A percentile compares a stretch with the other conserved stretches of the same genome.
These are phyloP conservation scores for Pichia eremophila DNA, from an alignment of 805 yeast species.

Conservation along the genomic window DNA sequence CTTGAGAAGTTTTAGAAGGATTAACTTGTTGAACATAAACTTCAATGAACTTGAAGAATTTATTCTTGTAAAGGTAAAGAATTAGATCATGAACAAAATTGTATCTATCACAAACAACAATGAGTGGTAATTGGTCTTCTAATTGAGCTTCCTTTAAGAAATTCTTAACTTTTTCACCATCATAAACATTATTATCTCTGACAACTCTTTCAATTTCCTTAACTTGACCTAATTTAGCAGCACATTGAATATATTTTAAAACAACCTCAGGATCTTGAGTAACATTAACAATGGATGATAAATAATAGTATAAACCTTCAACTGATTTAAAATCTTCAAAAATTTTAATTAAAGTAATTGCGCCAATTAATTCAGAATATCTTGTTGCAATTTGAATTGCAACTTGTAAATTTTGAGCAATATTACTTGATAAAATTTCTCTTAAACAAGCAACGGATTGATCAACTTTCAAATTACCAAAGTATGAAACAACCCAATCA, in stretches of 20 bases:
- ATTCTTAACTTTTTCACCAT: slow-evolving; percentile 95
- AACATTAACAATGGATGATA: slow-evolving; percentile 86
- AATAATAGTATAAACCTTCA: slow-evolving; percentile 91
- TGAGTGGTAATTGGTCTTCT: slow-evolving; percentile 92
- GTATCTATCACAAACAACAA: slow-evolving; percentile 91
- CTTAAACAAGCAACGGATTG: slow-evolving; percentile 82
- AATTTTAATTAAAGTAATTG: slow-evolving; percentile 72
- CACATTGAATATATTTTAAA: slow-evolving; percentile 90
- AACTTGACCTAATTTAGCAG: slow-evolving; percentile 80
- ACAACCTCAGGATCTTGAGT: slow-evolving; percentile 94
- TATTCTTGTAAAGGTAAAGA: slow-evolving; percentile 87
- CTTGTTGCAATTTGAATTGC: slow-evolving; percentile 95
- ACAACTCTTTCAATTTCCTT: slow-evolving; percentile 95
- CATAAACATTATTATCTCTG: slow-evolving; percentile 87
- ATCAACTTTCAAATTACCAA: slow-evolving; percentile 90
- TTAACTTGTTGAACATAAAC: slow-evolving; percentile 97
- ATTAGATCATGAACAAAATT: slow-evolving; percentile 89
- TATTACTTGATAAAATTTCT: slow-evolving; percentile 65
- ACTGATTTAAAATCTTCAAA: slow-evolving; percentile 88
- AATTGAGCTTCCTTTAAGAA: slow-evolving; percentile 89
- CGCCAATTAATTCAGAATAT: slow-evolving; percentile 88
- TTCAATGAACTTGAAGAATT: slow-evolving; percentile 92
- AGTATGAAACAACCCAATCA: slow-evolving; percentile 89
- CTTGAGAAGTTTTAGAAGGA: slow-evolving; percentile 93
- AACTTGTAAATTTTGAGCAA: slow-evolving; percentile 82